Percentiles rank a stretch among this genome's conserved stretches.
Conservation (phyloP, 1,284 basidiomycete species). For the Apiotrichum siamense region DNA sequence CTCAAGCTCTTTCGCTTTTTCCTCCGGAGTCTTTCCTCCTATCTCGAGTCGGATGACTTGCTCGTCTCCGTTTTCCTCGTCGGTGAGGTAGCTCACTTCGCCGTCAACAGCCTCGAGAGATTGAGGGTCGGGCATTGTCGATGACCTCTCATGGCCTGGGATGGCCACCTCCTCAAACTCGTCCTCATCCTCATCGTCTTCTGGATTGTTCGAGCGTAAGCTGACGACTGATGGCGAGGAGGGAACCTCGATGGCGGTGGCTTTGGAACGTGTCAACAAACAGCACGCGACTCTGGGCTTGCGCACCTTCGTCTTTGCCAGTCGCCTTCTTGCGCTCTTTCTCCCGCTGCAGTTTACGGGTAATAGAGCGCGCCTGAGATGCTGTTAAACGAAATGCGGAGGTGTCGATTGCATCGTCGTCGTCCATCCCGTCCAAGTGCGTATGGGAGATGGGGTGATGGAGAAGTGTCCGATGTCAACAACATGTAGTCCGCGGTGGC, state of each 20-base stretch:
- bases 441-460: neutral
- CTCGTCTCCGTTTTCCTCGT: conserved; percentile 20
- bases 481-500: too few species aligned
- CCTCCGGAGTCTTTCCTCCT: conserved; percentile 38
- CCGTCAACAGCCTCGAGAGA: neutral
- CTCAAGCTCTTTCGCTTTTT: conserved; percentile 36
- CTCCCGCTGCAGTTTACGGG: neutral
- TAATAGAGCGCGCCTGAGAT: neutral
- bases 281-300: neutral
- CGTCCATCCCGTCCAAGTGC: neutral
- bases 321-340: neutral
- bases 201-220: conserved; percentile 1
- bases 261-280: conserved; percentile 1
- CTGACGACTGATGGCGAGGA: conserved; percentile 11
- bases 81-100: conserved; percentile 19
- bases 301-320: neutral
- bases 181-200: conserved; percentile 34
- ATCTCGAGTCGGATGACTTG: conserved; percentile 39
- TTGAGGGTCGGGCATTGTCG: too few species aligned
- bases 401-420: neutral
- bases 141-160: too few species aligned
- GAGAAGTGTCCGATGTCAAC: neutral
- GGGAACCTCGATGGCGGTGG: conserved; percentile 9
- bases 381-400: neutral
- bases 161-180: conserved; percentile 46